Evolutionary conservation across 768 basidiomycete genomes (phyloP), one percentile per base, ranked within the genome.

Genomic region (Austroboletus eburneus): DNA sequence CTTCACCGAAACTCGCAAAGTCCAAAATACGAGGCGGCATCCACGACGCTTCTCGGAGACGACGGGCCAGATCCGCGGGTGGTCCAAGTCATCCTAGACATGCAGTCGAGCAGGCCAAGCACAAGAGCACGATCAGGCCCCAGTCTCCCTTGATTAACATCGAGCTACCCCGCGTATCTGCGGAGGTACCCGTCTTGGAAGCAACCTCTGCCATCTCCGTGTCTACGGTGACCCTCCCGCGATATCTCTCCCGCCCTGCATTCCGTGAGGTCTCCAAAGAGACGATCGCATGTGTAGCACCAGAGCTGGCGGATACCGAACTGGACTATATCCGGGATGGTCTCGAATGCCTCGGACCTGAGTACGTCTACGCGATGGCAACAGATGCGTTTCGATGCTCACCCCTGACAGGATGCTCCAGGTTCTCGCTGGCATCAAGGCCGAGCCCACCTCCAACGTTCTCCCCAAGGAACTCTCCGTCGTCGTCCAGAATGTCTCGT

Each of bases 51-150:
- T 57, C 68, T 14, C 69, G 65, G 42, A 71, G 73, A 10, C 69
- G 75, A 25, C 70, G 75, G n/a, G 63, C 61, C 16, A 69, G 69
- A 30, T 51, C 55, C 5, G 57, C 58, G 6, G 65, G 65, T 5
- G 58, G 57, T 9, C 45, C 59, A 2, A 51, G 60, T 23, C 61
- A 61, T 21, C 53, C 69, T 9, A 69, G 68, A 44, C 67, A 69
- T 43, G 61, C 59, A 1, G 57, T 69, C 22, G 65, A 66, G 29
- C 70, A 71, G 13, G 71, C 76, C 17, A 76, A 67, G 44, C 66
- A 68, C 9, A 67, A 66, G 46, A 63, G 43, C 20, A 33, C 51
- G 4, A 9, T 34, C 10, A 58, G 37, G 13, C 21, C 29, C 12
- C 55, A 61, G 5, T 17, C 55, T 5, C 50, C 54, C n/a, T 44